These are phyloP conservation scores for Petunia secreta DNA, from an alignment of 257 asterid species.

Conservation along the genomic window DNA sequence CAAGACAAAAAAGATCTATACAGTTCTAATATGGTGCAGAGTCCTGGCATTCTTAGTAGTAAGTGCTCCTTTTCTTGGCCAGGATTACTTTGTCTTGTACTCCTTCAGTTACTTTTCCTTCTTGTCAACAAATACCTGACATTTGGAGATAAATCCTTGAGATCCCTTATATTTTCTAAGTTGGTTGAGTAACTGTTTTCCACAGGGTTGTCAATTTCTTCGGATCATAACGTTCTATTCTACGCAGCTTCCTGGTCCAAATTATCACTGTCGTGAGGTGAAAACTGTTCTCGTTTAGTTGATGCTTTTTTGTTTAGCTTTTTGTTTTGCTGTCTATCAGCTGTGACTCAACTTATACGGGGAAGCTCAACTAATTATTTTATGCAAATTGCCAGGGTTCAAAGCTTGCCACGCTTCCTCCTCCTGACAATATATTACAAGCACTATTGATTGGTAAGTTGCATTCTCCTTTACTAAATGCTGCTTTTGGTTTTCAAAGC, in stretches of 20 bases:
- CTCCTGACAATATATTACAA: conserved; percentile 65
- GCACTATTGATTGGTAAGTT: conserved; percentile 65
- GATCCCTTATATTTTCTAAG: neutral
- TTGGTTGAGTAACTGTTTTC: conserved; percentile 27
- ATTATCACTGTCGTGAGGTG: conserved; percentile 99
- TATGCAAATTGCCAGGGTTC: conserved; percentile 66
- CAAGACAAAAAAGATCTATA: conserved; percentile 91
- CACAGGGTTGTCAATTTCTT: conserved; percentile 86
- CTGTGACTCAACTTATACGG: neutral
- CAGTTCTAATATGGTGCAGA: conserved; percentile 97
- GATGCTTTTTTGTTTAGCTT: conserved; percentile 14
- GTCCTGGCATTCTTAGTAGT: conserved; percentile 91
- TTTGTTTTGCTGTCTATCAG: neutral
- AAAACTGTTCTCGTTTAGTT: neutral
- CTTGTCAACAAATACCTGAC: neutral
- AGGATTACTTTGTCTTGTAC: conserved; percentile 1
- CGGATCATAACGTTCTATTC: conserved; percentile 92
- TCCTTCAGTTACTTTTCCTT: neutral
- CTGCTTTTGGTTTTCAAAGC: conserved; percentile 11
- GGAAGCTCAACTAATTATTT: neutral
- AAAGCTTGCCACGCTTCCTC: conserved; percentile 87
- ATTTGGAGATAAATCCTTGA: neutral
- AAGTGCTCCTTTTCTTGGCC: conserved; percentile 43
- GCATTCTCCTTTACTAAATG: conserved; percentile 5
- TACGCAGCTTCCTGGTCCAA: conserved; percentile 97